Percentiles rank a stretch among this genome's conserved stretches.
Evolutionary conservation across 352 stramenopile genomes (phyloP).

Genomic region (Pythium coloratum): DNA sequence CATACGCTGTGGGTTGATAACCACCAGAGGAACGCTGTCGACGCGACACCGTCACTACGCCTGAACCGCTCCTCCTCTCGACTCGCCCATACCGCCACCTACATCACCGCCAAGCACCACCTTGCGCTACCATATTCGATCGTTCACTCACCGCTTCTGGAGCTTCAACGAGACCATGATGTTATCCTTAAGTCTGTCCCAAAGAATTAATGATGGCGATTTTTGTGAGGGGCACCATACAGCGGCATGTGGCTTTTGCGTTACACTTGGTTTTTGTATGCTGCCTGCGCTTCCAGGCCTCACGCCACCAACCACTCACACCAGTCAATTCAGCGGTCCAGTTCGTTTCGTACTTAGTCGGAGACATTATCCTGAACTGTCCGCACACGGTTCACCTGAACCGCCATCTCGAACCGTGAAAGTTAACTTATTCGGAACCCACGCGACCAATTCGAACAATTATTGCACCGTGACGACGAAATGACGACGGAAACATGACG

Average conservation of each 20-base stretch:
- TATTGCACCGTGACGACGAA: not conserved
- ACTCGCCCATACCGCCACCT: not conserved
- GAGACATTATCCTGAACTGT: constrained; percentile 10
- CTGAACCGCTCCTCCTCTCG: not conserved
- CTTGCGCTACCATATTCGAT: not conserved
- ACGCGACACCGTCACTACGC: not conserved
- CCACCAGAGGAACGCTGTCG: not conserved
- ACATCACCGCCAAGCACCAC: not conserved
- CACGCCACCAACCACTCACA: constrained; percentile 26
- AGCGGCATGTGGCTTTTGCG: not conserved
- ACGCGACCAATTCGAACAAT: not conserved
- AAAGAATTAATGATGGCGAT: constrained; percentile 66
- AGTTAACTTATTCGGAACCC: constrained; percentile 20
- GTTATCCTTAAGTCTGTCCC: constrained; percentile 81
- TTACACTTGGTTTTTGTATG: constrained; percentile 34
- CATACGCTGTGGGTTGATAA: not conserved
- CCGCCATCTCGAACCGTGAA: not conserved
- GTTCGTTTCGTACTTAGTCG: constrained; percentile 21
- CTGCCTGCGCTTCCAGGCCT: not conserved
- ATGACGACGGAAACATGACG: not conserved
- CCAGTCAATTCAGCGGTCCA: constrained; percentile 22
- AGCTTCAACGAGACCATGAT: constrained; percentile 91
- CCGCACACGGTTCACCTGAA: constrained; percentile 19
- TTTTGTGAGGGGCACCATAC: constrained; percentile 7
- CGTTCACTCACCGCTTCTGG: constrained; percentile 80